These are phyloP conservation scores for Corymbia maculata DNA, from an alignment of 345 rosid genomes.

Conservation along the genomic window DNA sequence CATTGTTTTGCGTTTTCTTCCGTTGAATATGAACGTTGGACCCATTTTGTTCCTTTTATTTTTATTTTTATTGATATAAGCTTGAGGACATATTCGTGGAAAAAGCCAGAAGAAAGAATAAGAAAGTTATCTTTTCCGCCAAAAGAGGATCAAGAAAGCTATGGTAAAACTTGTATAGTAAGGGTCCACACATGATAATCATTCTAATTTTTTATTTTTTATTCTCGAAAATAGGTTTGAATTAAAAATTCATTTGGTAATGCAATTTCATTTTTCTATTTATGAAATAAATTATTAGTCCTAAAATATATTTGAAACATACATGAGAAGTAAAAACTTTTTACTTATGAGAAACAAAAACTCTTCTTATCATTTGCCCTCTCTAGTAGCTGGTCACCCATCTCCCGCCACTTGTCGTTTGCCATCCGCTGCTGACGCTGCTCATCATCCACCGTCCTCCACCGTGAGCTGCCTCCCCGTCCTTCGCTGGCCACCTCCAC, in stretches of 20 bases:
- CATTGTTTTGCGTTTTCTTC: too few species aligned
- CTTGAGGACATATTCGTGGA: background rate
- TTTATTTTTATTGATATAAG: background rate
- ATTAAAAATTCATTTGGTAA: rapidly evolving
- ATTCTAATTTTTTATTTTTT: too few species aligned
- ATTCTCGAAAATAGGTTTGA: rapidly evolving
- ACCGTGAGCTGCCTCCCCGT: rapidly evolving
- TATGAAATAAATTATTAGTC: too few species aligned
- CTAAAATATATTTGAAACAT: too few species aligned
- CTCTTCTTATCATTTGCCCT: too few species aligned
- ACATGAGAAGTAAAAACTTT: background rate
- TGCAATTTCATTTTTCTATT: rapidly evolving
- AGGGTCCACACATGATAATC: rapidly evolving
- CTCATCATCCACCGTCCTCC: background rate
- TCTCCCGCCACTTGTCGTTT: rapidly evolving
- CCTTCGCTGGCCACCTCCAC: background rate
- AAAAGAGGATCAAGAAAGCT: background rate
- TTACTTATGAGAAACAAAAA: rapidly evolving
- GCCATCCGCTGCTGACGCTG: rapidly evolving
- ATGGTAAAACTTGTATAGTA: background rate
- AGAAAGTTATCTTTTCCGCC: background rate
- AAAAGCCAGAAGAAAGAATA: background rate
- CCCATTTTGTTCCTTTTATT: background rate
- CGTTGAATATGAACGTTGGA: background rate
- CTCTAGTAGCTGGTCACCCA: rapidly evolving